A percentile compares a stretch with the other conserved stretches of the same genome.
Conservation (phyloP, 768 basidiomycete species). For the Naematelia encephala region DNA sequence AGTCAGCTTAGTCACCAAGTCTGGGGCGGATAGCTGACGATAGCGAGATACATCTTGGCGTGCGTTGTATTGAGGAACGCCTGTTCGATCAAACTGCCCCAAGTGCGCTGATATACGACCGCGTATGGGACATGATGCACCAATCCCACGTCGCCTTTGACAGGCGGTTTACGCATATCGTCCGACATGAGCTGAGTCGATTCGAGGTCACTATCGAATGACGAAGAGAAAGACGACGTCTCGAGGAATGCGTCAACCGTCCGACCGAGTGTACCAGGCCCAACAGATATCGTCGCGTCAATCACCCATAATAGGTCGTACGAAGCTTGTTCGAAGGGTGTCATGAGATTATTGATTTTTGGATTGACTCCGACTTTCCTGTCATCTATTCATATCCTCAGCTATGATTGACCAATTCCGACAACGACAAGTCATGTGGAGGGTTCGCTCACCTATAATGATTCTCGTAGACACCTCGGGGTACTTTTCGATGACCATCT, state of each 20-base stretch:
- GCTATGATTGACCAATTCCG: neutral
- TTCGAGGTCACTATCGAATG: constrained; percentile 31
- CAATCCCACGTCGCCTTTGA: constrained; percentile 60
- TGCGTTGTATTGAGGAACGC: constrained; percentile 96
- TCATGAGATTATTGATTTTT: constrained; percentile 93
- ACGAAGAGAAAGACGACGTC: neutral
- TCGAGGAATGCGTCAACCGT: constrained; percentile 69
- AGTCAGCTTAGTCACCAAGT: neutral
- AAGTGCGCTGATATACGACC: constrained; percentile 60
- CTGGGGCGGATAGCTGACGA: constrained; percentile 51
- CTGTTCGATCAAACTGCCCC: constrained; percentile 84
- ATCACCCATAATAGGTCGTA: constrained; percentile 94
- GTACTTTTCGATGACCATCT: constrained; percentile 72
- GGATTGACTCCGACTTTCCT: constrained; percentile 87
- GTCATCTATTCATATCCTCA: constrained; percentile 58
- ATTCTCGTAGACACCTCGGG: constrained; percentile 69
- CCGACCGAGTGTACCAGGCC: constrained; percentile 73
- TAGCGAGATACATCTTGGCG: constrained; percentile 95
- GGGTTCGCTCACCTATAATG: constrained; percentile 63
- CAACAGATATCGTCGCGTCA: constrained; percentile 86
- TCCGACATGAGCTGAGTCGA: constrained; percentile 29
- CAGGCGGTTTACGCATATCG: constrained; percentile 26
- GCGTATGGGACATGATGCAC: constrained; percentile 97
- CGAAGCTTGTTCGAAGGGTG: constrained; percentile 71
- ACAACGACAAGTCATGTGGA: too few species aligned